These are phyloP conservation scores for Sedum album DNA, from an alignment of 164 flowering plant genomes.

Conservation along the genomic window DNA sequence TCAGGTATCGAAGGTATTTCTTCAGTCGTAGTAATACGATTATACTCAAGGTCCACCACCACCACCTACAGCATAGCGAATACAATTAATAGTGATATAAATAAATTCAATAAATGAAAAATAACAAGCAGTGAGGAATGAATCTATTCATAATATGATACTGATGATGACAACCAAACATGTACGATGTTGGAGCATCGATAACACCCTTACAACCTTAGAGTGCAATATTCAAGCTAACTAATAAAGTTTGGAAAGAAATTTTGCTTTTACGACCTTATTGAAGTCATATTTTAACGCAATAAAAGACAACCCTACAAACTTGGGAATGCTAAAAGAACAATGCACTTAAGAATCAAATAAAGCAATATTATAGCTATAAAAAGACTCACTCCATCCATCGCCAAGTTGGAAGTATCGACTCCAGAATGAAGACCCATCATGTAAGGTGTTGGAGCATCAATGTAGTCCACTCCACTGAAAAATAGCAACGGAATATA, in stretches of 20 bases:
- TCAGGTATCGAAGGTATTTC: constrained; percentile 95
- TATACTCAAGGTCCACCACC: constrained; percentile 88
- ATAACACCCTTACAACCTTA: too few relatives aligned
- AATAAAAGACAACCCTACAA: neutral
- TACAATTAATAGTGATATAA: neutral
- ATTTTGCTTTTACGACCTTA: too few relatives aligned
- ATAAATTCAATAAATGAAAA: neutral
- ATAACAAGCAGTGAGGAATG: neutral
- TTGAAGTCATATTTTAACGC: neutral
- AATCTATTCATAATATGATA: too few relatives aligned
- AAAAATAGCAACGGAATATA: constrained; percentile 98
- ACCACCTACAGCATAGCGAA: constrained; percentile 57
- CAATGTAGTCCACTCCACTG: constrained; percentile 99
- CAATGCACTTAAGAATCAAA: neutral
- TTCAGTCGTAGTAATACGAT: constrained; percentile 77
- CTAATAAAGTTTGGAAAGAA: too few relatives aligned
- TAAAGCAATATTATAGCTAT: neutral
- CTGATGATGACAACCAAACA: too few relatives aligned
- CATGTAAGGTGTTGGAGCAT: constrained; percentile 99
- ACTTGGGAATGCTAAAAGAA: neutral
- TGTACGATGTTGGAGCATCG: too few relatives aligned
- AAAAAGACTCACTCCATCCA: constrained; percentile 90
- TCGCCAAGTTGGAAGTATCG: constrained; percentile 69
- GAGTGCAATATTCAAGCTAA: too few relatives aligned
- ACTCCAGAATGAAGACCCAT: constrained; percentile 99